Evolutionary conservation across 768 basidiomycete species (phyloP), one percentile per base, ranked within the genome.

Genomic region (Pleurotus giganteus): DNA sequence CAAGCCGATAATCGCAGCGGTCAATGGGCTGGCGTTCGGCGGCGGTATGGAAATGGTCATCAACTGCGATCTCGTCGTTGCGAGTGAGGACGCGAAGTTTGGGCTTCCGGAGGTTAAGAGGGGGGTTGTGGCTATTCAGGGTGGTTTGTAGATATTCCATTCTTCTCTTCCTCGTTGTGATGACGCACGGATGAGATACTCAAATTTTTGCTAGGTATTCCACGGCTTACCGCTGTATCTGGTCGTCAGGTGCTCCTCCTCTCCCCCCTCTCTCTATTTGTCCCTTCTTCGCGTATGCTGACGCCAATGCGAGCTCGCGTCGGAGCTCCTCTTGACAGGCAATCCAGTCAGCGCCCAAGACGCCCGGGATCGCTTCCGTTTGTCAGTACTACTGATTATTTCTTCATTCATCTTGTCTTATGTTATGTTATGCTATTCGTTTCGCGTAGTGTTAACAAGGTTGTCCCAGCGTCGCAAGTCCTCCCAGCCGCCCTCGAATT

Each of bases 1-100:
- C 57, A 92, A 92, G 63, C 89, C 89, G 4, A 81, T 91, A 49
- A 86, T 92, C 44, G 91, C 90, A 11, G 90, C 91, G 2, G 89
- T 91, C 1, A 81, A 84, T 55, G 90, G 90, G n/a, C 79, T 84
- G 27, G 82, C 85, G 0, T 82, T 81, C 44, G 85, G 85, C 29
- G 87, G 87, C 1, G 87, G 84, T 5, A 72, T 80, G 58, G 86
- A 88, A 63, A 77, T 88, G 47, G 58, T 89, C 1, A 24, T 55
- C 60, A 93, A 92, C 59, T 91, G 88, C 57, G 91, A 92, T 62
- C 63, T 91, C 24, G 88, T 91, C 50, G 66, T 92, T 17, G 85
- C 90, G 1, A 79, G 75, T 57, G 74, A 83, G 47, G 79, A 82
- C 13, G 84, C 89, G 2, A 80, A 77, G 53, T 89, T 93, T 58